phyloP scores from a whole-genome alignment of 2,329 filamentous ascomycete species.

The Penicillium rolfsii region DNA sequence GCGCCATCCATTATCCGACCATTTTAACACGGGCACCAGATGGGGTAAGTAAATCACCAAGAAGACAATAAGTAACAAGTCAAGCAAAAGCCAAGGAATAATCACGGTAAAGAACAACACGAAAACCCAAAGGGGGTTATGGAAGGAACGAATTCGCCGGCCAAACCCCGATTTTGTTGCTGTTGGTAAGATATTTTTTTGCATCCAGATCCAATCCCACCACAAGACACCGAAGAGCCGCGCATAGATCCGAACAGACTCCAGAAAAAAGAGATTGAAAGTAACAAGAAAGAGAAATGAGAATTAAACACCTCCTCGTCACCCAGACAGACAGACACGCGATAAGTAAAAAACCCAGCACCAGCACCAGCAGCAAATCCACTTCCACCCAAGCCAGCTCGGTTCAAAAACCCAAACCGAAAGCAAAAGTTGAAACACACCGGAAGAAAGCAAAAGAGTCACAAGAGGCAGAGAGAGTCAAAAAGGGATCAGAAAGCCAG shows the following conservation, averaged over 20 bases:
- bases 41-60: neutral
- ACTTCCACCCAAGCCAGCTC: slow-evolving; percentile 31
- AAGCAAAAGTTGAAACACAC: slow-evolving; percentile 12
- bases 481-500: neutral
- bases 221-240: neutral
- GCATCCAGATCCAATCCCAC: neutral
- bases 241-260: slow-evolving; percentile 1
- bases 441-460: neutral
- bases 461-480: too few relatives aligned
- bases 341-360: neutral
- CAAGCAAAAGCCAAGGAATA: neutral
- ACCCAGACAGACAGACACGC: neutral
- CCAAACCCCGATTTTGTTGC: slow-evolving; percentile 1
- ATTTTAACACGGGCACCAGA: neutral
- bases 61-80: neutral
- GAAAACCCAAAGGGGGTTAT: neutral
- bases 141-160: slow-evolving; percentile 1
- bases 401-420: slow-evolving; percentile 21
- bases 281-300: neutral
- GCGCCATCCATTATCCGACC: slow-evolving; percentile 11
- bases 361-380: slow-evolving; percentile 26
- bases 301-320: neutral
- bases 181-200: neutral
- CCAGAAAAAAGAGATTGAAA: neutral
- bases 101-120: neutral